Conservation (phyloP, 2,329 filamentous ascomycete genomes). For the Aspergillus aculeatus region DNA sequence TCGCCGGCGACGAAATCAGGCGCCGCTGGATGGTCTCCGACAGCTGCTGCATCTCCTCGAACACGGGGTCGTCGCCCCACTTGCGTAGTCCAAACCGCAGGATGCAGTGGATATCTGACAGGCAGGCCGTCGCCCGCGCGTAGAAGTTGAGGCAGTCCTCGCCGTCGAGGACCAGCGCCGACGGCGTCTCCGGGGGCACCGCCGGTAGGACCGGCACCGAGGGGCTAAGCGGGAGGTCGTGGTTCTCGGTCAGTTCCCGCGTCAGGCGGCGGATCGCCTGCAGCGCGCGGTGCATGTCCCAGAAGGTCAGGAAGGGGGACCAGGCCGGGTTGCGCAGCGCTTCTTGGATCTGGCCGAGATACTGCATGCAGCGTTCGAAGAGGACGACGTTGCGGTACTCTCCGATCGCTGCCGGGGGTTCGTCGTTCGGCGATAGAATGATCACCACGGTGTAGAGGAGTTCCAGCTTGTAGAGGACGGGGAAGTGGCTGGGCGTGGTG, state of each 20-base stretch:
- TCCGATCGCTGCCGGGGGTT: slow-evolving; percentile 63
- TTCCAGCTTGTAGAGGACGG: slow-evolving; percentile 81
- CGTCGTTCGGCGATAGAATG: slow-evolving; percentile 75
- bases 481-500: slow-evolving; percentile 63
- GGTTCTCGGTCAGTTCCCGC: slow-evolving; percentile 55
- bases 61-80: slow-evolving; percentile 33
- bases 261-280: slow-evolving; percentile 63
- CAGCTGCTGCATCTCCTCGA: slow-evolving; percentile 34
- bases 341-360: slow-evolving; percentile 70
- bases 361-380: slow-evolving; percentile 83
- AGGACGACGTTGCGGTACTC: slow-evolving; percentile 77
- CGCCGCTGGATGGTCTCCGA: slow-evolving; percentile 28
- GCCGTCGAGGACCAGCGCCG: slow-evolving; percentile 30
- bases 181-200: slow-evolving; percentile 32
- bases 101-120: slow-evolving; percentile 33
- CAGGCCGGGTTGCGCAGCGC: slow-evolving; percentile 61
- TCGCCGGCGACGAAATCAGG: slow-evolving; percentile 24
- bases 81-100: slow-evolving; percentile 34
- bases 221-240: slow-evolving; percentile 44
- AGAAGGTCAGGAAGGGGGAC: slow-evolving; percentile 74
- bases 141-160: slow-evolving; percentile 36
- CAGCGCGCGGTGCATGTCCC: slow-evolving; percentile 81
- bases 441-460: slow-evolving; percentile 88
- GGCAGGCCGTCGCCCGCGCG: slow-evolving; percentile 33
- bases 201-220: slow-evolving; percentile 29